Evolutionary conservation across 1,284 basidiomycete genomes (phyloP).

Genomic region (Chalciporus sp.): DNA sequence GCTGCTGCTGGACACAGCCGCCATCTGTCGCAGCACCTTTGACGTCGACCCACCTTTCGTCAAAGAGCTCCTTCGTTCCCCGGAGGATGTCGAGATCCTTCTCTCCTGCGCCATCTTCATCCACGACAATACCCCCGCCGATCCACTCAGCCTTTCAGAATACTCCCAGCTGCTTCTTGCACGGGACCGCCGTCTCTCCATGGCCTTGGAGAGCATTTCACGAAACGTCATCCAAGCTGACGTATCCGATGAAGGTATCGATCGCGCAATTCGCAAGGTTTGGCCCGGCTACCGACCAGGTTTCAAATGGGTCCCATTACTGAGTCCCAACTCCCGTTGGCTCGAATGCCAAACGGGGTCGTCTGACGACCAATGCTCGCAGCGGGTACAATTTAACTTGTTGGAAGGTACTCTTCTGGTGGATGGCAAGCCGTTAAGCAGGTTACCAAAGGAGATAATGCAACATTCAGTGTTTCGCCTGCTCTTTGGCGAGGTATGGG

Average conservation of each 20-base stretch:
- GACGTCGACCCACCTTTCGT: conserved; percentile 35
- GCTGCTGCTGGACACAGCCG: conserved; percentile 38
- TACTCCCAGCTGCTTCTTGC: conserved; percentile 23
- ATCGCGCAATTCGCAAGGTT: conserved; percentile 36
- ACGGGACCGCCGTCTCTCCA: conserved; percentile 33
- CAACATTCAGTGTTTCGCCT: conserved; percentile 35
- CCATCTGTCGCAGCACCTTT: conserved; percentile 44
- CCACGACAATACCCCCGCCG: conserved; percentile 32
- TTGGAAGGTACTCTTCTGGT: conserved; percentile 45
- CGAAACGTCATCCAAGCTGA: conserved; percentile 10
- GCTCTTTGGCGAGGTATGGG: conserved; percentile 35
- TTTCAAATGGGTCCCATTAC: conserved; percentile 35
- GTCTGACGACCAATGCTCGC: conserved; percentile 5
- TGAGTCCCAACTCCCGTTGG: conserved; percentile 40
- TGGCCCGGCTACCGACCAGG: conserved; percentile 41
- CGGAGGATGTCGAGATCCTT: conserved; percentile 32
- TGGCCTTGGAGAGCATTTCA: conserved; percentile 28
- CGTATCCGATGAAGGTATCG: conserved; percentile 25
- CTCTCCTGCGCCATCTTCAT: conserved; percentile 40
- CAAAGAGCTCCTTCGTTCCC: conserved; percentile 20
- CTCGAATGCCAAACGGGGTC: conserved; percentile 27
- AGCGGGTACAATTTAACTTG: conserved; percentile 41
- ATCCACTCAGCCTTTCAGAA: conserved; percentile 5
- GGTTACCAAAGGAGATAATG: conserved; percentile 39
- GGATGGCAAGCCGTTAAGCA: conserved; percentile 41